These are phyloP conservation scores for Akanthomyces dipterigenus DNA, from an alignment of 2,329 filamentous ascomycete species.

Conservation along the genomic window DNA sequence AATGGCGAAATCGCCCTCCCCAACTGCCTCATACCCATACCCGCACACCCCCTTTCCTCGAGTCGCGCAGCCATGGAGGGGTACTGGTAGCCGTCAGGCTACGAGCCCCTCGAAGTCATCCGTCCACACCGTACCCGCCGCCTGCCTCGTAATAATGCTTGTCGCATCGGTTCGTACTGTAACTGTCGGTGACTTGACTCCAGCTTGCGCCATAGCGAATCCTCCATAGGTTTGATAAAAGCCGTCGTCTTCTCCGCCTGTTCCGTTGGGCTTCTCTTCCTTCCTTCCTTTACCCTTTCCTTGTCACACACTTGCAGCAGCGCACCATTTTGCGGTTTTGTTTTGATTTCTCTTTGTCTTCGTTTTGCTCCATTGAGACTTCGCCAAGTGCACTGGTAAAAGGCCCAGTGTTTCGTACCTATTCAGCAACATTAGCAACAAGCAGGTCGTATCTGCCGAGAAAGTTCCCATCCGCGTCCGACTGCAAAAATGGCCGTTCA, in stretches of 20 bases:
- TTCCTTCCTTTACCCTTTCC: neutral
- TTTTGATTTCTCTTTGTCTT: neutral
- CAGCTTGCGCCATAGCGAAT: neutral
- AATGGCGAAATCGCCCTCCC: constrained; percentile 12
- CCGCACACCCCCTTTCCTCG: neutral
- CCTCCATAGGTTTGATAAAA: neutral
- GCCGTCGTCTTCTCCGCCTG: neutral
- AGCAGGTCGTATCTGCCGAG: neutral
- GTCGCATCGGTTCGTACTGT: neutral
- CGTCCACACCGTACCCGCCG: constrained; percentile 9
- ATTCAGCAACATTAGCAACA: neutral
- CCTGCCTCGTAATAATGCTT: constrained; percentile 2
- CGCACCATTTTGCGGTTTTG: neutral
- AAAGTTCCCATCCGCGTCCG: neutral
- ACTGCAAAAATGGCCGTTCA: constrained; percentile 4
- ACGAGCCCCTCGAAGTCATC: neutral
- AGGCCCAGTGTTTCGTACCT: neutral
- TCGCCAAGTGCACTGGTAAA: neutral
- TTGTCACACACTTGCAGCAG: neutral
- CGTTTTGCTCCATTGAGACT: neutral
- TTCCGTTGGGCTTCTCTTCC: neutral
- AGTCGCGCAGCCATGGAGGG: neutral
- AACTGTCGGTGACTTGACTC: neutral
- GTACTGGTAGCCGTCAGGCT: neutral
- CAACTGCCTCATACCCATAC: constrained; percentile 10